Evolutionary conservation across 257 asterid genomes (phyloP), one percentile per base, ranked within the genome.

Genomic region (Lycium barbarum): DNA sequence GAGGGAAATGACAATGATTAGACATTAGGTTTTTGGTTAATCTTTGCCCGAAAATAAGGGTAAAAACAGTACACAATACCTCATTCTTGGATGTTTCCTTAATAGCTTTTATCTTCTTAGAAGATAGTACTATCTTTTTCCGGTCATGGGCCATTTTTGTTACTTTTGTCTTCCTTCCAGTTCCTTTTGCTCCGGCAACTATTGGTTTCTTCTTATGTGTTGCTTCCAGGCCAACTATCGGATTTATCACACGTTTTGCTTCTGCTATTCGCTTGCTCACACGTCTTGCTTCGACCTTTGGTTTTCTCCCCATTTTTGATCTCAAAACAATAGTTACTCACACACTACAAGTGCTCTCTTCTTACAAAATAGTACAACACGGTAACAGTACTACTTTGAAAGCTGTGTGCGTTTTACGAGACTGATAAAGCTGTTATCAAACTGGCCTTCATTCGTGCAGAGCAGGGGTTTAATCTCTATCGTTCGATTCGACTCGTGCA

Each of bases 401-500:
- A 17, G 53, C 26, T 36, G 53, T 38, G 78, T 9, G 15, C 80
- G 57, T 9, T 43, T 40, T 3, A 5, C 79, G 80, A 40, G 80
- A 72, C 80, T 43, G 57, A 72, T 43, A 72, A 72, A 72, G 80
- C 80, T 72, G 57, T 7, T 38, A 38, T 15, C 53, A 70, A 38
- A 38, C 33, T 43, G 36, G 57, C 36, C 5, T 0, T 72, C 1
- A 18, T 72, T 72, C 36, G 80, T 43, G 57, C 58, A 72, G 57
- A 43, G 36, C 15, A 8, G 14, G 35, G 79, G 35, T 9, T 72
- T 43, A 72, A 72, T 72, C 17, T 3, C 36, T 9, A 1, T 9
- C 80, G 57, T 72, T 18, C 15, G 33, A 72, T 72, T 72, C 17
- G 17, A 72, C 2, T 43, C 15, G 9, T 2, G 36, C 2, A 0